Evolutionary conservation across 768 basidiomycete genomes (phyloP).

Genomic region (Rhodotorula kratochvilovae): DNA sequence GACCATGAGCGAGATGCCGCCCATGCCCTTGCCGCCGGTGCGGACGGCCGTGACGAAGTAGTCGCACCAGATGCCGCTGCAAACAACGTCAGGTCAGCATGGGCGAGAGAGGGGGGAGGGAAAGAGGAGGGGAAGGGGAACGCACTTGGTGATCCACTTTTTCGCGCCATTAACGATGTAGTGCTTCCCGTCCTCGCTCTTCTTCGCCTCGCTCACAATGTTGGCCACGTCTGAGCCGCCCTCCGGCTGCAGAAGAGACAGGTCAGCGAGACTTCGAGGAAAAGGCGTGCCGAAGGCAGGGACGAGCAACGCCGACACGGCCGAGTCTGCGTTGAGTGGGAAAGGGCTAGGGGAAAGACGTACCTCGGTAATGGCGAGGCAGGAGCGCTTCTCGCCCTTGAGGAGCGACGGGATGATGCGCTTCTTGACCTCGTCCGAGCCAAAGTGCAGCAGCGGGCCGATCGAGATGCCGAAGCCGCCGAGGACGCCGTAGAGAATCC

Average conservation of each 20-base stretch:
- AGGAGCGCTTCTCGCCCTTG: conserved; percentile 33
- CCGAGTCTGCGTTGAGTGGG: too few species aligned
- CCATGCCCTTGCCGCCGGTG: conserved; percentile 38
- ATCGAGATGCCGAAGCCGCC: conserved; percentile 36
- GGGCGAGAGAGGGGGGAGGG: not conserved
- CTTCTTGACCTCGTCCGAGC: conserved; percentile 17
- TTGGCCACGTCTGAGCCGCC: conserved; percentile 40
- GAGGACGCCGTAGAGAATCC: conserved; percentile 25
- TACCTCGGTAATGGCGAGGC: conserved; percentile 39
- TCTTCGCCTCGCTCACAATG: conserved; percentile 28
- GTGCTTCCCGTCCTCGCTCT: conserved; percentile 22
- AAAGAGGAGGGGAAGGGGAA: too few species aligned
- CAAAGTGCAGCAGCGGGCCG: conserved; percentile 28
- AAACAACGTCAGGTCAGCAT: not conserved
- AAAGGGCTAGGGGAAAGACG: too few species aligned
- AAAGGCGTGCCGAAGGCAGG: not conserved
- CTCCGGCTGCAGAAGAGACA: not conserved
- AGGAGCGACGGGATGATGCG: conserved; percentile 24
- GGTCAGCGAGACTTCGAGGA: not conserved
- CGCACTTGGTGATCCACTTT: conserved; percentile 36
- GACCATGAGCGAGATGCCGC: conserved; percentile 42
- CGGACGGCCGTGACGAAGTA: conserved; percentile 38
- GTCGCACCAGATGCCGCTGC: conserved; percentile 30
- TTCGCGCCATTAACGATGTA: conserved; percentile 39
- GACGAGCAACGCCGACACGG: too few species aligned